Evolutionary conservation across 805 yeast genomes (phyloP), one percentile per base, ranked within the genome.

Genomic region (Candida sanyiensis): DNA sequence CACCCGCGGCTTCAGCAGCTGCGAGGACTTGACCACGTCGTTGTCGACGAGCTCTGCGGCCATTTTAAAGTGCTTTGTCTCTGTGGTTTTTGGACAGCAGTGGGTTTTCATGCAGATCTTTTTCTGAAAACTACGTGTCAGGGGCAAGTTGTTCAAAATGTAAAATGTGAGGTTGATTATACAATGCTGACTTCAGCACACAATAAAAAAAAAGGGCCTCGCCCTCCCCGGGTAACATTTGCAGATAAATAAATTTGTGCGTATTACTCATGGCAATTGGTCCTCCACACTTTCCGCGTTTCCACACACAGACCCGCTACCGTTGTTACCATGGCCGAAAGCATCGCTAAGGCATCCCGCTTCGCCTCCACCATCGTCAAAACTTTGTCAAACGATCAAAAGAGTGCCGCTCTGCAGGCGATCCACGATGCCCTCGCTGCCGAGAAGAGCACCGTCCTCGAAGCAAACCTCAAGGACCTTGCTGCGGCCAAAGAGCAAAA

Each of bases 341-440:
- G 70, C 35, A 83, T 89, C 32, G 97, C 98, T 3, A 75, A 63
- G 50, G 72, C 72, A 15, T 95, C 97, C 8, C 86, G 83, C 51
- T 50, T 64, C n/a, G 90, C 97, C 5, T 88, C 95, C 35, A 80
- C 90, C 6, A 69, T 77, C 13, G 70, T 93, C 44, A 90, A 93
- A 55, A 82, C 96, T 0, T 65, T 89, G 25, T 59, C 82, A 7
- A 75, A 87, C 51, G 81, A 74, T 23, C 74, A 82, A 47, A 73
- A 98, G 46, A 82, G 88, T 2, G 55, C 57, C 0, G 94, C 96
- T 2, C 67, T 93, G 23, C 67, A 72, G 44, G 73, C 75, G 45
- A 83, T 93, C 36, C 83, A 83, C 51, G 83, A 80, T 48, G 84
- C 78, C 2, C 67, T 93, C 39, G 61, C 69, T 27, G 70, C 64